Conservation (phyloP, 768 basidiomycete genomes). For the Tulasnella sp. region DNA sequence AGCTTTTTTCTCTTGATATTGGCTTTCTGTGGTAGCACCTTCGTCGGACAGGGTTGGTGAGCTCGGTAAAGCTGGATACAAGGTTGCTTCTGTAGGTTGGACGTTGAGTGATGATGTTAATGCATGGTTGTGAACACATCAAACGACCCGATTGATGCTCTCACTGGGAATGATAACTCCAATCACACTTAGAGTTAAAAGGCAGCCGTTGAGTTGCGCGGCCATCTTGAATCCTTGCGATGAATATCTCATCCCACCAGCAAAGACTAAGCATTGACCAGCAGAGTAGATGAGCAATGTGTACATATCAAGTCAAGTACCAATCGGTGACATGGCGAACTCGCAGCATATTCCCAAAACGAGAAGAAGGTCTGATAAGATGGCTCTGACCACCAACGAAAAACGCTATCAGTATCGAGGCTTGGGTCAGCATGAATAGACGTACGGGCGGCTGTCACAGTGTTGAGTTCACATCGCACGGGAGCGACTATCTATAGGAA, state of each 20-base stretch:
- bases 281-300: no score
- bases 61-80: no score
- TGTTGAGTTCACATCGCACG: conserved; percentile 63
- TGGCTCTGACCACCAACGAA: conserved; percentile 60
- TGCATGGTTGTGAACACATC: no score
- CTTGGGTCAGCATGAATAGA: conserved; percentile 3
- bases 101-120: no score
- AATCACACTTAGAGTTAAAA: conserved; percentile 68
- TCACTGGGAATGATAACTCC: conserved; percentile 53
- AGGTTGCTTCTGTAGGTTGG: no score
- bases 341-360: conserved; percentile 73
- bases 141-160: background rate
- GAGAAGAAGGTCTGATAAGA: conserved; percentile 60
- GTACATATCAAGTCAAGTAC: no score
- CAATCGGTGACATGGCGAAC: no score
- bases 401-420: background rate
- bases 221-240: conserved; percentile 72
- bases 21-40: no score
- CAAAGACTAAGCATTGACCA: conserved; percentile 46
- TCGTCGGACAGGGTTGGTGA: no score
- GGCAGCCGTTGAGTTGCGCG: conserved; percentile 61
- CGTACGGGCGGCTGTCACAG: conserved; percentile 69
- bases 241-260: conserved; percentile 66
- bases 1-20: no score
- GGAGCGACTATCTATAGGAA: conserved; percentile 57